Evolutionary conservation across 2,329 filamentous ascomycete species (phyloP).

Genomic region (Diplodia scrobiculata): DNA sequence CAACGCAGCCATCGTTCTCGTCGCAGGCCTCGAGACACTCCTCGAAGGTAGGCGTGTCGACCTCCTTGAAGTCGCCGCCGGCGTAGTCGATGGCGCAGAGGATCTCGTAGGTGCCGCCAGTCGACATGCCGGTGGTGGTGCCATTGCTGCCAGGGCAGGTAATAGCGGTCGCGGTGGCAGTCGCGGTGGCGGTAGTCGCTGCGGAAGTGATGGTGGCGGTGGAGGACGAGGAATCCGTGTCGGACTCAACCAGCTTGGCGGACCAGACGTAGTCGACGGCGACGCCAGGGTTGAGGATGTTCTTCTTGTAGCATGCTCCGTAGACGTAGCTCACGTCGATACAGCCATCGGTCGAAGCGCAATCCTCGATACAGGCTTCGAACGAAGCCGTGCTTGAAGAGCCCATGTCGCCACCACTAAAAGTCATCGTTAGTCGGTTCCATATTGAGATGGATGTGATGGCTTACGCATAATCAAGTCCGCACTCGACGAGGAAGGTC

Average conservation of each 20-base stretch:
- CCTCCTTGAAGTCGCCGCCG: slow-evolving; percentile 13
- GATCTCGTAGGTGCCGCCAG: slow-evolving; percentile 12
- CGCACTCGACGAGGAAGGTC: slow-evolving; percentile 30
- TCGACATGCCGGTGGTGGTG: not conserved
- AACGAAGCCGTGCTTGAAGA: slow-evolving; percentile 11
- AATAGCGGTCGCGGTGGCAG: not conserved
- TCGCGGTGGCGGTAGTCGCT: not conserved
- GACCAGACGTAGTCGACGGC: slow-evolving; percentile 24
- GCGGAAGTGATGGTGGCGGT: slow-evolving; percentile 2
- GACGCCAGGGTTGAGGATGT: not conserved
- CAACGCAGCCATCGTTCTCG: slow-evolving; percentile 1
- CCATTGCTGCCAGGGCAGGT: slow-evolving; percentile 6
- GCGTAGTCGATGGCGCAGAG: slow-evolving; percentile 6
- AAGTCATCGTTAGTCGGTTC: too few relatives aligned
- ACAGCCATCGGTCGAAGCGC: slow-evolving; percentile 26
- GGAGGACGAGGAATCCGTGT: not conserved
- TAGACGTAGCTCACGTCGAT: slow-evolving; percentile 25
- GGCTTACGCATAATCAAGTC: not conserved
- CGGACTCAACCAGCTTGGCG: slow-evolving; percentile 7
- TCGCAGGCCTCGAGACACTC: slow-evolving; percentile 12
- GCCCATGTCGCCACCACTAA: slow-evolving; percentile 22
- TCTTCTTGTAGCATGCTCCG: slow-evolving; percentile 29
- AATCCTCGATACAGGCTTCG: slow-evolving; percentile 20
- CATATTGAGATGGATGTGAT: too few relatives aligned
- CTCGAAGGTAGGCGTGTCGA: slow-evolving; percentile 5